phyloP scores from a whole-genome alignment of 768 basidiomycete species.

The Suillus alpinus region DNA sequence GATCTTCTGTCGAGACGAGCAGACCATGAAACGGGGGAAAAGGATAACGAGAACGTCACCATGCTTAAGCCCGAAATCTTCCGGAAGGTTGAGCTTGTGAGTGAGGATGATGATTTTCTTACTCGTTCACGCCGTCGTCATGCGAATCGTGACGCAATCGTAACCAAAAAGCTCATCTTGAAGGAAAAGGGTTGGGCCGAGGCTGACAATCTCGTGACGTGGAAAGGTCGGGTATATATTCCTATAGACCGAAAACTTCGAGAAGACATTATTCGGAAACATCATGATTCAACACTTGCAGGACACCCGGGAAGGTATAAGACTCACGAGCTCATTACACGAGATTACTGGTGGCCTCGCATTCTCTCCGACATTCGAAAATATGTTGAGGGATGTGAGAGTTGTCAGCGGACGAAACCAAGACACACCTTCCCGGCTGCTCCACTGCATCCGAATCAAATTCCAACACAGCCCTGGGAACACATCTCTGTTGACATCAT shows the following conservation, averaged over 20 bases:
- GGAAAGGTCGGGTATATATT: conserved; percentile 18
- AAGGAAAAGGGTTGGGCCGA: not conserved
- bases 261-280: not conserved
- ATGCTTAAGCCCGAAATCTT: conserved; percentile 16
- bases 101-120: not conserved
- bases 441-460: conserved; percentile 31
- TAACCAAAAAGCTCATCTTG: not conserved
- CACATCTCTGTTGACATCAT: conserved; percentile 34
- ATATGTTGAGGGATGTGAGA: conserved; percentile 12
- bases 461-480: conserved; percentile 20
- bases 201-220: not conserved
- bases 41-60: conserved; percentile 18
- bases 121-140: not conserved
- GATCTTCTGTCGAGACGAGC: conserved; percentile 27
- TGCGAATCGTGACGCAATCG: not conserved
- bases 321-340: conserved; percentile 11
- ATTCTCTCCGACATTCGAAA: conserved; percentile 6
- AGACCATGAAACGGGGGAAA: conserved; percentile 14
- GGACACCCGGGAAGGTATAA: conserved; percentile 1
- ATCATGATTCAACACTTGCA: not conserved
- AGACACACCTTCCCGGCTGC: conserved; percentile 20
- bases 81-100: not conserved
- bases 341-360: conserved; percentile 18
- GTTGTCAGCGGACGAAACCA: conserved; percentile 3
- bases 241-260: conserved; percentile 2